Conservation (phyloP, 2,329 filamentous ascomycete genomes). For the Diaporthe citriasiana region DNA sequence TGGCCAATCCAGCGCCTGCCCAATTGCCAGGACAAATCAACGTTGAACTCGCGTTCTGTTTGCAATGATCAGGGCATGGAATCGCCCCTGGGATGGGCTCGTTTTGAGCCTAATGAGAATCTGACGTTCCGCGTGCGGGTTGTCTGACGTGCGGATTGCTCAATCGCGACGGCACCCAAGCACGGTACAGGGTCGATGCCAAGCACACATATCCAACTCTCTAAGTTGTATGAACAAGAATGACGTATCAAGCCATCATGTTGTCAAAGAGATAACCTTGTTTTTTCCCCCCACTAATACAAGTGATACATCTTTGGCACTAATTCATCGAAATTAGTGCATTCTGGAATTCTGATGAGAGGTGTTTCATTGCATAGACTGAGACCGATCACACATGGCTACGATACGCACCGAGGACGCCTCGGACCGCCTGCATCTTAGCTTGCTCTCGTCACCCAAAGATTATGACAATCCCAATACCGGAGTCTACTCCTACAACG, state of each 20-base stretch:
- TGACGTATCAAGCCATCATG: slow-evolving; percentile 2
- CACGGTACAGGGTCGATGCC: neutral
- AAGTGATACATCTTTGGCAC: neutral
- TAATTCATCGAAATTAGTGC: neutral
- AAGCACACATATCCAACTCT: neutral
- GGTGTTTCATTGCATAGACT: neutral
- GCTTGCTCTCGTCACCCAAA: slow-evolving; percentile 20
- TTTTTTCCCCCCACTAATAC: neutral
- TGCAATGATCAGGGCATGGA: neutral
- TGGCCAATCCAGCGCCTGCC: neutral
- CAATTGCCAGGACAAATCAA: neutral
- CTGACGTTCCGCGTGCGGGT: neutral
- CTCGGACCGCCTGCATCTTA: slow-evolving; percentile 28
- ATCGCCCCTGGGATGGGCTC: neutral
- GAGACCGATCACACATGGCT: neutral
- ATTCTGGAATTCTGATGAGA: neutral
- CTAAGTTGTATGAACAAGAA: neutral
- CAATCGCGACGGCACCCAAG: slow-evolving; percentile 8
- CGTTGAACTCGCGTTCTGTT: neutral
- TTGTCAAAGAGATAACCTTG: neutral
- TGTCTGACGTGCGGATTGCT: slow-evolving; percentile 16
- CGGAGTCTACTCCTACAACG: neutral
- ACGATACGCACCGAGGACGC: slow-evolving; percentile 19
- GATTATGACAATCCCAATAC: slow-evolving; percentile 30
- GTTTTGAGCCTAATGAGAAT: neutral